Percentiles rank a stretch among this genome's conserved stretches.
Conservation (phyloP, 31 red algal species). For the Asparagopsis taxiformis region DNA sequence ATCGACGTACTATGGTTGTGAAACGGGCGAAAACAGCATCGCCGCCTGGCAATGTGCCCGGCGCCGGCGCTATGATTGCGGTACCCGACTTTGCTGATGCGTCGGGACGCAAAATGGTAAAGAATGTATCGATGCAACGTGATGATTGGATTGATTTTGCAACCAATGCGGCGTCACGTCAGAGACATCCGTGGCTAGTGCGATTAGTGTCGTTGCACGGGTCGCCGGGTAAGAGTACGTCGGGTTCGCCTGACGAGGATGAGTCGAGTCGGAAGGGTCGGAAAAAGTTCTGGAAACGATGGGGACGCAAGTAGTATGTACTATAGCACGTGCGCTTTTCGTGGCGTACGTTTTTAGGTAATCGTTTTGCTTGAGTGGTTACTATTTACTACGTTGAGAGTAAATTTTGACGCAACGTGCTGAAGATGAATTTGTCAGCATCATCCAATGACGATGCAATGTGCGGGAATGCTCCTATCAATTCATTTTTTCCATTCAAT, state of each 20-base stretch:
- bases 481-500: too few species aligned
- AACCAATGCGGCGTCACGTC: constrained; percentile 17
- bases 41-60: background rate
- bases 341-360: too few species aligned
- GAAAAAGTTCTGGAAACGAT: background rate
- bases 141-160: constrained; percentile 67
- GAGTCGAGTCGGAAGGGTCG: background rate
- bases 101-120: constrained; percentile 20
- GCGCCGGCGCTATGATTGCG: background rate
- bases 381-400: too few species aligned
- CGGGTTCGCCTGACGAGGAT: background rate
- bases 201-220: constrained; percentile 19
- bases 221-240: background rate
- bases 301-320: too few species aligned
- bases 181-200: constrained; percentile 41
- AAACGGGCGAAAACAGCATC: constrained; percentile 1
- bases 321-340: too few species aligned
- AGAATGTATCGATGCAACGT: constrained; percentile 46
- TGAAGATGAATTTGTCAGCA: too few species aligned
- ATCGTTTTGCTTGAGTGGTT: too few species aligned
- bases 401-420: background rate
- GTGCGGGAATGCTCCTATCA: too few species aligned
- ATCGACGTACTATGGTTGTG: background rate
- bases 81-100: background rate
- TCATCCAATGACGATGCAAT: too few species aligned